Percentiles rank a stretch among this genome's conserved stretches.
phyloP scores from a whole-genome alignment of 164 flowering plant genomes.

The Kingdonia uniflora region DNA sequence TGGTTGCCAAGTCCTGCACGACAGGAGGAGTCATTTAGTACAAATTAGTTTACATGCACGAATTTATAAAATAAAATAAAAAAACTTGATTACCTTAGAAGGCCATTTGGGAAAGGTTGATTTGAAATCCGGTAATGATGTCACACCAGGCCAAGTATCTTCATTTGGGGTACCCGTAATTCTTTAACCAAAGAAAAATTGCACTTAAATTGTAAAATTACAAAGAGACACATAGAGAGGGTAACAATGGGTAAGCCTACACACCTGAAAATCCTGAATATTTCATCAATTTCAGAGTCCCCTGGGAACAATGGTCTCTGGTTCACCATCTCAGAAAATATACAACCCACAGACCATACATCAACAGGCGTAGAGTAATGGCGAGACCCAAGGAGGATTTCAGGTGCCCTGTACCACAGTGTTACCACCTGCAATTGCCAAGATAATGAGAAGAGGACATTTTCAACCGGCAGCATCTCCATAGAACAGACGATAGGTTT shows the following conservation, averaged over 20 bases:
- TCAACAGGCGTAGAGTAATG: constrained; percentile 97
- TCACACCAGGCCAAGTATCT: constrained; percentile 91
- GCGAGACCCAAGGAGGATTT: constrained; percentile 87
- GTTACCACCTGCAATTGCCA: constrained; percentile 68
- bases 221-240: background rate
- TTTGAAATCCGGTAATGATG: constrained; percentile 81
- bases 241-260: background rate
- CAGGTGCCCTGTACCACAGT: constrained; percentile 97
- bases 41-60: background rate
- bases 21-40: constrained; percentile 3
- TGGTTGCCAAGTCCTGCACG: constrained; percentile 57
- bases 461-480: background rate
- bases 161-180: constrained; percentile 84
- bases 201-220: constrained; percentile 2
- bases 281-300: constrained; percentile 92
- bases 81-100: constrained; percentile 36
- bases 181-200: constrained; percentile 26
- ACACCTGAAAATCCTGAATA: constrained; percentile 92
- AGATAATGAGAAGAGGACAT: background rate
- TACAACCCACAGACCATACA: constrained; percentile 98
- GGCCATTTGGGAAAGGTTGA: constrained; percentile 86
- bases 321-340: constrained; percentile 98
- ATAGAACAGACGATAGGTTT: background rate
- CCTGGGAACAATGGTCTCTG: constrained; percentile 85
- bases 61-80: background rate